These are phyloP conservation scores for Wallemia hederae DNA, from an alignment of 1,284 basidiomycete genomes.

Conservation along the genomic window DNA sequence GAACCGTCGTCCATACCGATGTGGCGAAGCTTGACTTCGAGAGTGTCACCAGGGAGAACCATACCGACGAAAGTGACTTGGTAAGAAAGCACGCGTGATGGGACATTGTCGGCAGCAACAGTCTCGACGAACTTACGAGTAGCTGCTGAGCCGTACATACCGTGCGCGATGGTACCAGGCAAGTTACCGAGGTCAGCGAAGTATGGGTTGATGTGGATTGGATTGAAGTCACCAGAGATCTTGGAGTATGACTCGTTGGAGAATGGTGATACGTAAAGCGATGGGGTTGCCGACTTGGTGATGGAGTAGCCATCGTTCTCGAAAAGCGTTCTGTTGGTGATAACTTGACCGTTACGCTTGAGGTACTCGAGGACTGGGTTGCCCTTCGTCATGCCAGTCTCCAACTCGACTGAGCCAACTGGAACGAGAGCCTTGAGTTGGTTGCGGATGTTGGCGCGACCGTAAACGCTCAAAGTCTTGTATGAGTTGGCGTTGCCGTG, in stretches of 20 bases:
- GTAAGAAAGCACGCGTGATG: constrained; percentile 64
- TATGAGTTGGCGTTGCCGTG: constrained; percentile 21
- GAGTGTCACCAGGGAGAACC: constrained; percentile 76
- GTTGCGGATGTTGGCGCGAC: constrained; percentile 30
- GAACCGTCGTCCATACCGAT: constrained; percentile 71
- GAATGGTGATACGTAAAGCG: constrained; percentile 41
- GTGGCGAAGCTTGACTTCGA: constrained; percentile 67
- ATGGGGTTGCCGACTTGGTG: constrained; percentile 26
- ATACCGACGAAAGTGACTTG: constrained; percentile 83
- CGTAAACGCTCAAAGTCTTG: background rate
- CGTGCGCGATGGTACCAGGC: constrained; percentile 90
- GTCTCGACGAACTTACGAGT: constrained; percentile 79
- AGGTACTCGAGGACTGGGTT: constrained; percentile 85
- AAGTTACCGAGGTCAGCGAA: constrained; percentile 80
- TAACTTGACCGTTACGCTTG: constrained; percentile 53
- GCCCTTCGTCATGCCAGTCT: constrained; percentile 57
- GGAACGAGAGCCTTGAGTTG: constrained; percentile 59
- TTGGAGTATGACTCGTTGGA: constrained; percentile 85
- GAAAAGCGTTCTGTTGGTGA: constrained; percentile 47
- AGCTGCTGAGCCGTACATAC: constrained; percentile 86
- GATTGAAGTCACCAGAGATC: constrained; percentile 85
- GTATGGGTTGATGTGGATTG: constrained; percentile 97
- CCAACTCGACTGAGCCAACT: constrained; percentile 63
- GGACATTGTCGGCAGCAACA: constrained; percentile 70
- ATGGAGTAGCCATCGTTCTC: constrained; percentile 62